These are phyloP conservation scores for Globisporangium rhizosaccharum DNA, from an alignment of 352 stramenopile species.

Conservation along the genomic window DNA sequence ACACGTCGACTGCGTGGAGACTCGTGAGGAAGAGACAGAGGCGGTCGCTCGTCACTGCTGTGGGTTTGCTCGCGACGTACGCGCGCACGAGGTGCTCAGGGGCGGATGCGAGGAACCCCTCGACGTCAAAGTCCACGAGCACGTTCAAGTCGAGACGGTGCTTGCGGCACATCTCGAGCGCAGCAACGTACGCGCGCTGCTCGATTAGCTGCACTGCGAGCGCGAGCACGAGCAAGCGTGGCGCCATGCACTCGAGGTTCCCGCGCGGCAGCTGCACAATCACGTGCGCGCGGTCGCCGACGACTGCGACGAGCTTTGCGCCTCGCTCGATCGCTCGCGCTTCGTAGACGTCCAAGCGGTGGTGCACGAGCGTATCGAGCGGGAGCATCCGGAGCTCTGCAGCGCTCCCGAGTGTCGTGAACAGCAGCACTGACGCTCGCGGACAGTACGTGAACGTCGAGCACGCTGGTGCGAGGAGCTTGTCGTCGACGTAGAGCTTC, in stretches of 20 bases:
- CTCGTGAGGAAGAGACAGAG: slow-evolving; percentile 76
- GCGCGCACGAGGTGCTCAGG: slow-evolving; percentile 21
- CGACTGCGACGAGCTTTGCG: slow-evolving; percentile 47
- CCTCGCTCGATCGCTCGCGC: slow-evolving; percentile 57
- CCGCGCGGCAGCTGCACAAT: slow-evolving; percentile 73
- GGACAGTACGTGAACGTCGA: slow-evolving; percentile 58
- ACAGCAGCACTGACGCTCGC: slow-evolving; percentile 40
- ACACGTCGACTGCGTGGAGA: slow-evolving; percentile 61
- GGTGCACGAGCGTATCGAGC: slow-evolving; percentile 20
- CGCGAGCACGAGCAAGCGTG: slow-evolving; percentile 51
- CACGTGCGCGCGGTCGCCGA: slow-evolving; percentile 46
- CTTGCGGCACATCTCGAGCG: slow-evolving; percentile 66
- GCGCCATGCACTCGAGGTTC: slow-evolving; percentile 66
- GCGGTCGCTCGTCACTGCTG: slow-evolving; percentile 44
- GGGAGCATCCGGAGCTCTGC: slow-evolving; percentile 50
- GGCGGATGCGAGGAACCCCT: slow-evolving; percentile 36
- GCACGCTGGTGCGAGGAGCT: slow-evolving; percentile 33
- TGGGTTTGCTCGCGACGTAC: slow-evolving; percentile 25
- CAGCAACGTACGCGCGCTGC: slow-evolving; percentile 30
- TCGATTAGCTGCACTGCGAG: slow-evolving; percentile 41
- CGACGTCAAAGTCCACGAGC: slow-evolving; percentile 54
- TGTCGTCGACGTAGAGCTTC: slow-evolving; percentile 48
- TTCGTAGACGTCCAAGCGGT: slow-evolving; percentile 21
- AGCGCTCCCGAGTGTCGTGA: slow-evolving; percentile 57
- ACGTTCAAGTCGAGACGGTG: slow-evolving; percentile 78